Conservation (phyloP, 768 basidiomycete species). For the Hericium rajendrae region DNA sequence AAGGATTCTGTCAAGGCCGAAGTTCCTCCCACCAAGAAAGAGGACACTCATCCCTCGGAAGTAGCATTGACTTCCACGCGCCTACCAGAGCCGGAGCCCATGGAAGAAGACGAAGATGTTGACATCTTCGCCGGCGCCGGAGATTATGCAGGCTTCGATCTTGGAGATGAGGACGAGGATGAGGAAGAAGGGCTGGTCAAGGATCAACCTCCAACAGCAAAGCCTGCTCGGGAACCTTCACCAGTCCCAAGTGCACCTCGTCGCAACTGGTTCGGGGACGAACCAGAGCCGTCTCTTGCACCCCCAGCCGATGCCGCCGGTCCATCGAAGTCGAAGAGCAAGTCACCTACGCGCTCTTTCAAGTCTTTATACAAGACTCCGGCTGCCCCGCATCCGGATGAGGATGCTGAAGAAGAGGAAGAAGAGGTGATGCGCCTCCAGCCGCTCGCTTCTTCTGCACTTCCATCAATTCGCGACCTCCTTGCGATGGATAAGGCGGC, state of each 20-base stretch:
- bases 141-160: slow-evolving; percentile 66
- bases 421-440: slow-evolving; percentile 46
- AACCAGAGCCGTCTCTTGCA: not conserved
- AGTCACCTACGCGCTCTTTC: slow-evolving; percentile 3
- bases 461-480: slow-evolving; percentile 79
- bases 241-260: not conserved
- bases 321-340: not conserved
- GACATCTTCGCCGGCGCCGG: slow-evolving; percentile 86
- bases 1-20: too few species aligned
- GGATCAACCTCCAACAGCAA: not conserved
- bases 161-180: slow-evolving; percentile 34
- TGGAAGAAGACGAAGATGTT: slow-evolving; percentile 49
- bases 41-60: too few species aligned
- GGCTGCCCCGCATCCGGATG: too few species aligned
- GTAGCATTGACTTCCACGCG: slow-evolving; percentile 11
- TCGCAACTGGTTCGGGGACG: slow-evolving; percentile 8
- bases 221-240: not conserved
- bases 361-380: slow-evolving; percentile 19
- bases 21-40: too few species aligned
- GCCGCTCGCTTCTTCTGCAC: slow-evolving; percentile 68
- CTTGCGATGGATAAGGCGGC: slow-evolving; percentile 68
- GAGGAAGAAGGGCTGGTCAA: slow-evolving; percentile 11
- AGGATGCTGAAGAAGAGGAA: slow-evolving; percentile 35
- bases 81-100: not conserved
- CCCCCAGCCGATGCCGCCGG: not conserved